Percentiles rank a stretch among this genome's conserved stretches.
phyloP scores from a whole-genome alignment of 2,329 filamentous ascomycete genomes.

The Ceratocystis lukuohia region DNA sequence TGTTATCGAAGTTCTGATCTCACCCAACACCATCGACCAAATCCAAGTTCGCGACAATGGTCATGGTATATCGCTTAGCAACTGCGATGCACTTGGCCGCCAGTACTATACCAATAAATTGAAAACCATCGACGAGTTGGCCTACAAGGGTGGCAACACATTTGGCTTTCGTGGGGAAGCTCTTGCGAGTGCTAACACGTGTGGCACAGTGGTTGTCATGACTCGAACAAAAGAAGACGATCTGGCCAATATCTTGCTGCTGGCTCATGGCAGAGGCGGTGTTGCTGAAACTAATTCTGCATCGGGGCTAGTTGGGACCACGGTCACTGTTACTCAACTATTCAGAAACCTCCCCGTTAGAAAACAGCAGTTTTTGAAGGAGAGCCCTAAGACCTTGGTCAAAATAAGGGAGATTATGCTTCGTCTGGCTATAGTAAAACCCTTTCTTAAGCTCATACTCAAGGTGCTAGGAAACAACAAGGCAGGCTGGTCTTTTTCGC shows the following conservation, averaged over 20 bases:
- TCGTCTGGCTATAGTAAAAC: constrained; percentile 53
- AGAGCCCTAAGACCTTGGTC: constrained; percentile 41
- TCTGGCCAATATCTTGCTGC: constrained; percentile 38
- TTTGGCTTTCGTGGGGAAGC: constrained; percentile 70
- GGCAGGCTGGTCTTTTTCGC: constrained; percentile 48
- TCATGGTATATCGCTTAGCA: constrained; percentile 50
- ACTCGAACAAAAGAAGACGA: constrained; percentile 50
- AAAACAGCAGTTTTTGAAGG: constrained; percentile 42
- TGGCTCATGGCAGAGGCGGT: constrained; percentile 29
- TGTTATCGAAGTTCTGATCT: constrained; percentile 49
- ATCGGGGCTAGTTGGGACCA: constrained; percentile 54
- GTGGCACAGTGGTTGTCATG: constrained; percentile 47
- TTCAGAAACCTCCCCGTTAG: constrained; percentile 51
- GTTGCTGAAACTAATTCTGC: constrained; percentile 25
- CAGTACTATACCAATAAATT: constrained; percentile 66
- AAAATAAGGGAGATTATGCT: constrained; percentile 48
- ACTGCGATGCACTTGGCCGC: constrained; percentile 49
- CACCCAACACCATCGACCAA: constrained; percentile 51
- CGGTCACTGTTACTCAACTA: constrained; percentile 46
- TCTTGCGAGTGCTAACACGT: constrained; percentile 48
- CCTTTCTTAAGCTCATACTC: constrained; percentile 46
- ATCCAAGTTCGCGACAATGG: constrained; percentile 64
- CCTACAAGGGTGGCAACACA: constrained; percentile 39
- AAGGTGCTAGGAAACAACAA: constrained; percentile 43
- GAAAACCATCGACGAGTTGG: constrained; percentile 47